Evolutionary conservation across 2,329 filamentous ascomycete species (phyloP).

Genomic region (Parastagonospora avenae): DNA sequence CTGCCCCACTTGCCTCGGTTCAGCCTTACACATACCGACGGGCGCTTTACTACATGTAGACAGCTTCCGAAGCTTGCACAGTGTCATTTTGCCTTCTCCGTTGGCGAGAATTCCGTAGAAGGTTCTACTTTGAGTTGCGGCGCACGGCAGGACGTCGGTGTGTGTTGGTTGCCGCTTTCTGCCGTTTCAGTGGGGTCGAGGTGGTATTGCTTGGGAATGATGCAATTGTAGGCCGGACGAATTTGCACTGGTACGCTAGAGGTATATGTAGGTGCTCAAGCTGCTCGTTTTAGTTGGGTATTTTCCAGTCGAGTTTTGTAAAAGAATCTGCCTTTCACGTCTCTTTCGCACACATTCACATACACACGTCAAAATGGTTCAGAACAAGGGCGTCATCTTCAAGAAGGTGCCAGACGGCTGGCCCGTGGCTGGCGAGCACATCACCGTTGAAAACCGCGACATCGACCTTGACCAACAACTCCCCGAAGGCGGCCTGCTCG

Average conservation of each 20-base stretch:
- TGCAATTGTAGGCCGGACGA: too few relatives aligned
- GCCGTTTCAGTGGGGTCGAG: too few relatives aligned
- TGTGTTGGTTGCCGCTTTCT: too few relatives aligned
- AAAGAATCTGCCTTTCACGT: not conserved
- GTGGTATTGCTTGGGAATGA: too few relatives aligned
- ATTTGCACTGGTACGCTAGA: too few relatives aligned
- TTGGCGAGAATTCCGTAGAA: too few relatives aligned
- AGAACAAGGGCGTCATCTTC: conserved; percentile 79
- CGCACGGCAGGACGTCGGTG: too few relatives aligned
- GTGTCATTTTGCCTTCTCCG: conserved; percentile 13
- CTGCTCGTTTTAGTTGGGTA: too few relatives aligned
- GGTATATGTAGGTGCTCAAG: too few relatives aligned
- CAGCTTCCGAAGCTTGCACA: too few relatives aligned
- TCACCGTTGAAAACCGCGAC: conserved; percentile 68
- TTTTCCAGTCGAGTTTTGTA: too few relatives aligned
- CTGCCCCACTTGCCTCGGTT: conserved; percentile 34
- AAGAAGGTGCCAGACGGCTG: conserved; percentile 69
- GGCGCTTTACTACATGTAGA: not conserved
- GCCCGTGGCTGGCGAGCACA: conserved; percentile 72
- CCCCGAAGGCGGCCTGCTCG: conserved; percentile 68
- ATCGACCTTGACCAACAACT: conserved; percentile 68
- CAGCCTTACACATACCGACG: conserved; percentile 6
- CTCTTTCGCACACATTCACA: conserved; percentile 4
- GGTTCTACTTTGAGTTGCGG: too few relatives aligned
- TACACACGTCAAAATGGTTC: conserved; percentile 50